These are phyloP conservation scores for Arxiozyma slooffiae DNA, from an alignment of 1,139 yeast genomes.

Conservation along the genomic window DNA sequence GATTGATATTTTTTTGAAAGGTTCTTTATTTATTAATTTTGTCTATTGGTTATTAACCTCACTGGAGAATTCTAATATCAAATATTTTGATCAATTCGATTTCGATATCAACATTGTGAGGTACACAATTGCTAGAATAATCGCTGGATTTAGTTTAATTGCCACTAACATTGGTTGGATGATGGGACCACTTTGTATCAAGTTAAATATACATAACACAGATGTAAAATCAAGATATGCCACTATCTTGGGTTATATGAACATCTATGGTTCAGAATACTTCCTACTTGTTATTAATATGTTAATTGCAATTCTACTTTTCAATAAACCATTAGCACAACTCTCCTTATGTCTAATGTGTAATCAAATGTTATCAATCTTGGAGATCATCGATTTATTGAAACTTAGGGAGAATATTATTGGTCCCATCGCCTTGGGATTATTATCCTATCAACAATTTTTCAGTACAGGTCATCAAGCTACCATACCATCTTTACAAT, in stretches of 20 bases:
- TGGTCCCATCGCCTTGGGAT: slow-evolving; percentile 62
- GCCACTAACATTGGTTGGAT: slow-evolving; percentile 83
- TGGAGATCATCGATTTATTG: slow-evolving; percentile 62
- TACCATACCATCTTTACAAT: slow-evolving; percentile 84
- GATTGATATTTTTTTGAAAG: slow-evolving; percentile 59
- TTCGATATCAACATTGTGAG: slow-evolving; percentile 40
- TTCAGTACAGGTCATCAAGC: slow-evolving; percentile 97
- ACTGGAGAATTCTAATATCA: slow-evolving; percentile 38
- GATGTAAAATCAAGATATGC: slow-evolving; percentile 32
- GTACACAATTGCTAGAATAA: slow-evolving; percentile 61
- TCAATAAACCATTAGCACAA: slow-evolving; percentile 81
- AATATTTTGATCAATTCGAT: slow-evolving; percentile 8
- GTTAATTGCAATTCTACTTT: slow-evolving; percentile 56
- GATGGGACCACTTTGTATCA: slow-evolving; percentile 74
- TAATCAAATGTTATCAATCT: slow-evolving; percentile 59
- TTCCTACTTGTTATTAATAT: slow-evolving; percentile 64
- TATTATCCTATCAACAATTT: slow-evolving; percentile 73
- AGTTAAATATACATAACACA: slow-evolving; percentile 42
- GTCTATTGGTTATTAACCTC: slow-evolving; percentile 73
- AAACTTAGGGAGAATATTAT: slow-evolving; percentile 57
- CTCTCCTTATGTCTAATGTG: slow-evolving; percentile 60
- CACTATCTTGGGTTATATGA: slow-evolving; percentile 66
- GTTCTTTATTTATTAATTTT: slow-evolving; percentile 49
- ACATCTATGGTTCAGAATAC: slow-evolving; percentile 80
- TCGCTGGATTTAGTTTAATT: slow-evolving; percentile 57